Conservation (phyloP, 768 basidiomycete species). For the Vararia minispora region DNA sequence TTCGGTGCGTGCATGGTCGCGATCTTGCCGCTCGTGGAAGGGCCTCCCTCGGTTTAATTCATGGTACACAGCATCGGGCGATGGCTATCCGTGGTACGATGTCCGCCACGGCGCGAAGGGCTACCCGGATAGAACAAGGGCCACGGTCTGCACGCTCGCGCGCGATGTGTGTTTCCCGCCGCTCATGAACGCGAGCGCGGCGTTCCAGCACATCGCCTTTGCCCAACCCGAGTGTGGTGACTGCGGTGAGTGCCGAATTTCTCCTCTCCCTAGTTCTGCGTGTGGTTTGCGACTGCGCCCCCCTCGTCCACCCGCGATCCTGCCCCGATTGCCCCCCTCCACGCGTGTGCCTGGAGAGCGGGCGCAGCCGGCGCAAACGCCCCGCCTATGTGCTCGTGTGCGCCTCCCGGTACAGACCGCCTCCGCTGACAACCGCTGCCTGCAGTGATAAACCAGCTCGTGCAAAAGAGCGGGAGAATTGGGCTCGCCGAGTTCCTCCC, state of each 20-base stretch:
- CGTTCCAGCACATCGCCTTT: conserved; percentile 26
- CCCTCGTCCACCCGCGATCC: too few relatives aligned
- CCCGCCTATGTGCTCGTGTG: too few relatives aligned
- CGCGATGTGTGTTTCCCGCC: conserved; percentile 16
- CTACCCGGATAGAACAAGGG: too few relatives aligned
- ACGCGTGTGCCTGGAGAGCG: too few relatives aligned
- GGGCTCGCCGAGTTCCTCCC: conserved; percentile 29
- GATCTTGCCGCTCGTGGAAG: too few relatives aligned
- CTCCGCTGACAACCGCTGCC: too few relatives aligned
- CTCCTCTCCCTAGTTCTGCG: too few relatives aligned
- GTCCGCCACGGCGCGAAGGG: conserved; percentile 4
- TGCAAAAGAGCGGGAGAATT: conserved; percentile 19
- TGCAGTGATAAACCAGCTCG: conserved; percentile 22
- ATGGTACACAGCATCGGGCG: conserved; percentile 17
- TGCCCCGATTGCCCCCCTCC: too few relatives aligned
- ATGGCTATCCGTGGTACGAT: conserved; percentile 24
- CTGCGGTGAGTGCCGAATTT: conserved; percentile 15
- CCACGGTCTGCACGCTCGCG: conserved; percentile 14
- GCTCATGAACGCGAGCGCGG: conserved; percentile 15
- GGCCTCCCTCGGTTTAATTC: too few relatives aligned
- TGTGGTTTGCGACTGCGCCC: too few relatives aligned
- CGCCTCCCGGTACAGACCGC: too few relatives aligned
- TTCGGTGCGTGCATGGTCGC: conserved; percentile 19
- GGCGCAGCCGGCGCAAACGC: too few relatives aligned
- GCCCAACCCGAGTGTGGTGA: conserved; percentile 24